phyloP scores from a whole-genome alignment of 208 protist genomes.

The Trypanosoma caninum region DNA sequence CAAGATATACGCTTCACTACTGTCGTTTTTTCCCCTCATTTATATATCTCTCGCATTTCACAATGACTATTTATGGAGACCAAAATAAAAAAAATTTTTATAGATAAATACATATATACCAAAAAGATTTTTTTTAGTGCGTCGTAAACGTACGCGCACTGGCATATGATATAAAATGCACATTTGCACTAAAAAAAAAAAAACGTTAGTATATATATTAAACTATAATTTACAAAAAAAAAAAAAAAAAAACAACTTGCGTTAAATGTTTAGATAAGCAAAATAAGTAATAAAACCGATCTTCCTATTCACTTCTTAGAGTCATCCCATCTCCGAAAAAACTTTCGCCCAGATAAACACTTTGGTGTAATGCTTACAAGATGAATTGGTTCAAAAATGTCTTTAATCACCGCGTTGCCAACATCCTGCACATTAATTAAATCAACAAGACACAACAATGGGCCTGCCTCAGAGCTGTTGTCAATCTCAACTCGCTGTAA shows the following conservation, averaged over 20 bases:
- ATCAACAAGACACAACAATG: slow-evolving; percentile 50
- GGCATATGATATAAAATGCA: slow-evolving; percentile 4
- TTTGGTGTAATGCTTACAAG: slow-evolving; percentile 63
- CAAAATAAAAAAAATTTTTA: slow-evolving; percentile 16
- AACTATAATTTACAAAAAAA: slow-evolving; percentile 1
- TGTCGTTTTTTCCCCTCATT: too few species aligned
- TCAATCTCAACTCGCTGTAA: slow-evolving; percentile 44
- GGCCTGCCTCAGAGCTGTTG: slow-evolving; percentile 26
- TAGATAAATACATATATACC: background rate
- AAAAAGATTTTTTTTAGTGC: too few species aligned
- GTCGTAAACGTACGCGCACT: slow-evolving; percentile 10
- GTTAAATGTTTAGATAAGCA: too few species aligned
- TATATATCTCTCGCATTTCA: too few species aligned
- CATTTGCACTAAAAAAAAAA: too few species aligned
- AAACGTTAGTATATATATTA: too few species aligned
- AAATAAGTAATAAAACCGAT: slow-evolving; percentile 12
- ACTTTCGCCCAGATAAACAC: slow-evolving; percentile 44
- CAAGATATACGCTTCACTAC: too few species aligned
- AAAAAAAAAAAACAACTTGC: slow-evolving; percentile 14
- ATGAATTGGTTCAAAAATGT: slow-evolving; percentile 46
- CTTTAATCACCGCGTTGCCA: slow-evolving; percentile 40
- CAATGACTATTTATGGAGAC: too few species aligned
- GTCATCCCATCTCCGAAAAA: slow-evolving; percentile 10
- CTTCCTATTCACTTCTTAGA: background rate
- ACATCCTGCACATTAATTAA: slow-evolving; percentile 58